These are phyloP conservation scores for Phytopythium cucurbitacearum DNA, from an alignment of 352 stramenopile species.

Conservation along the genomic window DNA sequence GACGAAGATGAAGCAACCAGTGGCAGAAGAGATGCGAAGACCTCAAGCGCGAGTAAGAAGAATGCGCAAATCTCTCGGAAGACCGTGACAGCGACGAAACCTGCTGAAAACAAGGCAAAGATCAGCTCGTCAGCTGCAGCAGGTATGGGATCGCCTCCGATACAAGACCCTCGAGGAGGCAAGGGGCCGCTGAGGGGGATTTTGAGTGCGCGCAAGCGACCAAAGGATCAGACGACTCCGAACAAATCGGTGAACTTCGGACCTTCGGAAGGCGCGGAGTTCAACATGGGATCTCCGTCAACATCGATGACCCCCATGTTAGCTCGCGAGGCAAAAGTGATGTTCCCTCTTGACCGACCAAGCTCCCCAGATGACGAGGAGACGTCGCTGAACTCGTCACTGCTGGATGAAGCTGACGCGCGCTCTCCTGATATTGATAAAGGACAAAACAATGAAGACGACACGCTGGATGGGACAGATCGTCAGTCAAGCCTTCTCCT, in stretches of 20 bases:
- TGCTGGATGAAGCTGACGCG: constrained; percentile 73
- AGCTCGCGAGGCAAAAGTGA: constrained; percentile 42
- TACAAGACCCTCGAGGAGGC: not conserved
- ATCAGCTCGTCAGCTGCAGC: not conserved
- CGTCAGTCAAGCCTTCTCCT: constrained; percentile 24
- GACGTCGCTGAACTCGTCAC: constrained; percentile 80
- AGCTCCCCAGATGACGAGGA: constrained; percentile 61
- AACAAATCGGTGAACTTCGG: constrained; percentile 86
- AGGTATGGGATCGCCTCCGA: not conserved
- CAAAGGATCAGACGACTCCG: constrained; percentile 44
- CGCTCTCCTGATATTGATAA: constrained; percentile 19
- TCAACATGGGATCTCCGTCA: constrained; percentile 71
- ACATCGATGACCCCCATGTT: constrained; percentile 86
- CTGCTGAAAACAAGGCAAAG: no score
- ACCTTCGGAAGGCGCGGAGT: constrained; percentile 70
- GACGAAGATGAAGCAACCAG: no score
- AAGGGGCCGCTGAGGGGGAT: constrained; percentile 66
- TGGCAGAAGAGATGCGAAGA: not conserved
- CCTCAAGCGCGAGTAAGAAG: not conserved
- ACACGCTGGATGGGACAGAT: constrained; percentile 2
- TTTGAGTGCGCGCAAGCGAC: constrained; percentile 66
- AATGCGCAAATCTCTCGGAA: not conserved
- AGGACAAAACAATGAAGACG: constrained; percentile 32
- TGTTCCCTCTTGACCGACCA: constrained; percentile 61
- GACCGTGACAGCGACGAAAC: not conserved